phyloP scores from a whole-genome alignment of 768 basidiomycete genomes.

The Ramaria sp. region DNA sequence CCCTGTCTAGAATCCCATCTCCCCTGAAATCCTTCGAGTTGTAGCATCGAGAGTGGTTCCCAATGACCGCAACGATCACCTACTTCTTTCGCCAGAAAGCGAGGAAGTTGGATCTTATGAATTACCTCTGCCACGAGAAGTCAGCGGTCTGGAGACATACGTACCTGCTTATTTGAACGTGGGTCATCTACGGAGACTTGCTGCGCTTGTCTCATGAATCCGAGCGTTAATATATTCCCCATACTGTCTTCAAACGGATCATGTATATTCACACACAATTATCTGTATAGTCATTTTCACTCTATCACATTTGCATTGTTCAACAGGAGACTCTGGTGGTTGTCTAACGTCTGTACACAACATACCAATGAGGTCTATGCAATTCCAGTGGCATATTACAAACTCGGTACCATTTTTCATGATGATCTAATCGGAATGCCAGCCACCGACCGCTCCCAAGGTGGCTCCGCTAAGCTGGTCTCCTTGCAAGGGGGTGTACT shows the following conservation, averaged over 20 bases:
- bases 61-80: conserved; percentile 93
- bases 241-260: neutral
- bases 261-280: neutral
- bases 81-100: conserved; percentile 89
- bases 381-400: no score
- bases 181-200: conserved; percentile 77
- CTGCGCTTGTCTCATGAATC: conserved; percentile 64
- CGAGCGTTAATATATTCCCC: neutral
- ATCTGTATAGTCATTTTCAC: neutral
- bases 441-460: no score
- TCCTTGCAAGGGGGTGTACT: no score
- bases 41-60: conserved; percentile 93
- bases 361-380: no score
- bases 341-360: no score
- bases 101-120: conserved; percentile 97
- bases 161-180: conserved; percentile 88
- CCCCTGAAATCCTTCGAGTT: conserved; percentile 91
- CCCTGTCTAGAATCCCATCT: conserved; percentile 73
- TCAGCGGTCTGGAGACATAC: conserved; percentile 93
- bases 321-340: no score
- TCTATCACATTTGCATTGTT: no score
- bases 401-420: no score
- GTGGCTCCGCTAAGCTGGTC: no score
- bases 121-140: conserved; percentile 86
- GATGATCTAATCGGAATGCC: no score